phyloP scores from a whole-genome alignment of 176 grass and related monocot genomes.

The Lolium rigidum region DNA sequence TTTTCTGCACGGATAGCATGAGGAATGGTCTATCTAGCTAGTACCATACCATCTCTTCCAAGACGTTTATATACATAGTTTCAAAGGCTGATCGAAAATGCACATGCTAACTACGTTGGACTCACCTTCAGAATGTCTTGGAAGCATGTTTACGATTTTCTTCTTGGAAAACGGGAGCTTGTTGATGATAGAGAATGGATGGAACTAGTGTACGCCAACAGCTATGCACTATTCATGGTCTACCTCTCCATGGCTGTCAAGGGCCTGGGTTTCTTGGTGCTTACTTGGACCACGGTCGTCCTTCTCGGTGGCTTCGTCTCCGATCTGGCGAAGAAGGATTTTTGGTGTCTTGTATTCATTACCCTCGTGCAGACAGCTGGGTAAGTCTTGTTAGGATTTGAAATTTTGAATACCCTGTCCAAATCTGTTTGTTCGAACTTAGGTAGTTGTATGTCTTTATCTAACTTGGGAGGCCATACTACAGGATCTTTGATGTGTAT shows the following conservation, averaged over 20 bases:
- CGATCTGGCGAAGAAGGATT: neutral
- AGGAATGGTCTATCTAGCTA: too few relatives aligned
- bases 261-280: neutral
- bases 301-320: constrained; percentile 16
- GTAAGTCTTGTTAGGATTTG: neutral
- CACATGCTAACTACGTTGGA: too few relatives aligned
- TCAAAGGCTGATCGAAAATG: too few relatives aligned
- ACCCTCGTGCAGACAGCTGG: neutral
- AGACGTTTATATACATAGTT: too few relatives aligned
- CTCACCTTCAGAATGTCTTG: too few relatives aligned
- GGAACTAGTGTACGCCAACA: neutral
- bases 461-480: neutral
- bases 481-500: neutral
- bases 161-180: too few relatives aligned
- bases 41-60: too few relatives aligned
- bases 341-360: neutral
- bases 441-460: neutral
- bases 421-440: too few relatives aligned
- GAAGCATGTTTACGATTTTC: too few relatives aligned
- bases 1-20: too few relatives aligned
- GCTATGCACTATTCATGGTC: neutral
- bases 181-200: too few relatives aligned
- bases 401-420: too few relatives aligned
- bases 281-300: neutral
- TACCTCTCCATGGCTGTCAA: neutral